A percentile compares a stretch with the other conserved stretches of the same genome.
Evolutionary conservation across 371 early-diverging fungal species (phyloP).

Genomic region (Mortierella sp.): DNA sequence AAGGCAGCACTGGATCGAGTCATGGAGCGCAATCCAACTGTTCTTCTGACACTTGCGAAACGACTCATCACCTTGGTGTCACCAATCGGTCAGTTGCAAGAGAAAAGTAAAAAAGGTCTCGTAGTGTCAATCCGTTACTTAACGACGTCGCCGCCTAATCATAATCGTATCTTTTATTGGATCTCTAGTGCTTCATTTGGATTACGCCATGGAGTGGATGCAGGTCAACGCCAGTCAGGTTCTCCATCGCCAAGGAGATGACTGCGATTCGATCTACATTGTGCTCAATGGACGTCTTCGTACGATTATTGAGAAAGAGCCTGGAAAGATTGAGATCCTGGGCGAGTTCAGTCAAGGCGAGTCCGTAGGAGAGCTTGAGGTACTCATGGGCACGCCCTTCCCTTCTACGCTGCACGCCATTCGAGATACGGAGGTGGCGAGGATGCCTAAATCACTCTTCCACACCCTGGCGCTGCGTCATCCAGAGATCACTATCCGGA

Average conservation of each 20-base stretch:
- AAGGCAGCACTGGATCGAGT: slow-evolving; percentile 85
- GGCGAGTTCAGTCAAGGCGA: slow-evolving; percentile 93
- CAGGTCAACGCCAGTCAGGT: slow-evolving; percentile 93
- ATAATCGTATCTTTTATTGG: too few species aligned
- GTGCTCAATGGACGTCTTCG: slow-evolving; percentile 95
- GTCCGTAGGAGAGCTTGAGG: slow-evolving; percentile 95
- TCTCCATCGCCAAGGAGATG: slow-evolving; percentile 88
- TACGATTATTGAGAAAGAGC: slow-evolving; percentile 77
- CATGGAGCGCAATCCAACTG: slow-evolving; percentile 84
- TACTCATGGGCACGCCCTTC: slow-evolving; percentile 83
- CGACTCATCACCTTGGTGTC: slow-evolving; percentile 86
- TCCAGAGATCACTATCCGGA: slow-evolving; percentile 92
- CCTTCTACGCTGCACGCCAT: slow-evolving; percentile 96
- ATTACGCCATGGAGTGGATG: slow-evolving; percentile 97
- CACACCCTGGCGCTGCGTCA: slow-evolving; percentile 88
- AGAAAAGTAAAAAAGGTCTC: too few species aligned
- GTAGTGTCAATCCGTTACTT: too few species aligned
- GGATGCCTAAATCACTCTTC: slow-evolving; percentile 96
- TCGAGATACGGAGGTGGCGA: slow-evolving; percentile 94
- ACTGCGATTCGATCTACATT: slow-evolving; percentile 89
- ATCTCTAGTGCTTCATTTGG: slow-evolving; percentile 81
- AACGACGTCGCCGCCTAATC: too few species aligned
- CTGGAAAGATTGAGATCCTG: slow-evolving; percentile 81
- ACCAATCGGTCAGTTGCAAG: slow-evolving; percentile 84
- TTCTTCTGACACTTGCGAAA: slow-evolving; percentile 89